Evolutionary conservation across 2,329 filamentous ascomycete species (phyloP).

Genomic region (Byssoonygena ceratinophila): DNA sequence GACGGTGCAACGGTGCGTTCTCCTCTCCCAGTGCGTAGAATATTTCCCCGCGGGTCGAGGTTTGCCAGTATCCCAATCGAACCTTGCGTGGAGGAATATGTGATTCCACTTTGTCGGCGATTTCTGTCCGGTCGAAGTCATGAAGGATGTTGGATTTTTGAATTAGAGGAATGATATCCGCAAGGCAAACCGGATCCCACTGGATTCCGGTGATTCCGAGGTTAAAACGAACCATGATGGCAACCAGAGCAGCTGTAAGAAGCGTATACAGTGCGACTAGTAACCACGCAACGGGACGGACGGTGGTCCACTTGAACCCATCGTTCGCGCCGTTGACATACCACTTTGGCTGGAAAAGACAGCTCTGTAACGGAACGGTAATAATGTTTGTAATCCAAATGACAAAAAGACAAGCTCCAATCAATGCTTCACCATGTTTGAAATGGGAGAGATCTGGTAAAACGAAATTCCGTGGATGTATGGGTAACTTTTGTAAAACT

Average conservation of each 20-base stretch:
- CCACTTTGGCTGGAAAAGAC: slow-evolving; percentile 58
- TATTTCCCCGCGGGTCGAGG: slow-evolving; percentile 53
- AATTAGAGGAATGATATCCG: slow-evolving; percentile 67
- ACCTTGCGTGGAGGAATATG: slow-evolving; percentile 49
- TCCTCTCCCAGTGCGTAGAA: slow-evolving; percentile 73
- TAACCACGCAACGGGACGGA: slow-evolving; percentile 68
- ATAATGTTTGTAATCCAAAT: slow-evolving; percentile 67
- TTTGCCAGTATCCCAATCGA: slow-evolving; percentile 77
- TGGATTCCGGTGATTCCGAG: slow-evolving; percentile 60
- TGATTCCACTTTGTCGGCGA: slow-evolving; percentile 40
- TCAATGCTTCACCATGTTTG: slow-evolving; percentile 54
- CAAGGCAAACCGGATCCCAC: slow-evolving; percentile 76
- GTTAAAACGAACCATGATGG: slow-evolving; percentile 56
- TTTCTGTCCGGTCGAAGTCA: slow-evolving; percentile 61
- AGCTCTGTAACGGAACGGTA: slow-evolving; percentile 69
- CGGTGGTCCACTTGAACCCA: slow-evolving; percentile 68
- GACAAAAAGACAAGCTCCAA: slow-evolving; percentile 55
- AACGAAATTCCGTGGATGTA: slow-evolving; percentile 54
- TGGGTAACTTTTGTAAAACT: slow-evolving; percentile 52
- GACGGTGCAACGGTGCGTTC: slow-evolving; percentile 35
- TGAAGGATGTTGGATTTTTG: slow-evolving; percentile 67
- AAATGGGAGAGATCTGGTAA: slow-evolving; percentile 60
- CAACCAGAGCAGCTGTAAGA: slow-evolving; percentile 47
- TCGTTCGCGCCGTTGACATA: slow-evolving; percentile 49
- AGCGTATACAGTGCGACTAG: slow-evolving; percentile 63